phyloP scores from a whole-genome alignment of 805 yeast genomes.

The Priceomyces fermenticarens region DNA sequence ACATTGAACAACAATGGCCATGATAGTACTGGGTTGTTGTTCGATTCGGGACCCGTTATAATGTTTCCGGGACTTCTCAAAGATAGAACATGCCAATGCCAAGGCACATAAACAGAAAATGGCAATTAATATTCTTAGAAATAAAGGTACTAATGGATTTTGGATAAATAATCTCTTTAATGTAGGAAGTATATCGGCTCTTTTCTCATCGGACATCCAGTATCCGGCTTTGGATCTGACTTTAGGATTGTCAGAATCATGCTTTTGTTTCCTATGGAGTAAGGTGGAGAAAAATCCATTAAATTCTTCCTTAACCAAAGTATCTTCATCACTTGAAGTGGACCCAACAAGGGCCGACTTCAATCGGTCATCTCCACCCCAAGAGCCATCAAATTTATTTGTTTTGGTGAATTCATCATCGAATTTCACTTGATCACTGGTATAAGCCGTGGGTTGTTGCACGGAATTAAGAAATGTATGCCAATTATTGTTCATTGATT shows the following conservation, averaged over 20 bases:
- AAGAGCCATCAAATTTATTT: slow-evolving; percentile 44
- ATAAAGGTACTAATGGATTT: slow-evolving; percentile 79
- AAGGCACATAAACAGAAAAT: slow-evolving; percentile 64
- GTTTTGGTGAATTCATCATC: slow-evolving; percentile 30
- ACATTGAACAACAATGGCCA: slow-evolving; percentile 86
- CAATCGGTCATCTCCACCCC: slow-evolving; percentile 73
- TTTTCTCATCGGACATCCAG: slow-evolving; percentile 64
- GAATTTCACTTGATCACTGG: slow-evolving; percentile 21
- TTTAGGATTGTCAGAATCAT: slow-evolving; percentile 31
- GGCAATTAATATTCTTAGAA: slow-evolving; percentile 52
- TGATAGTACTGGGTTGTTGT: slow-evolving; percentile 86
- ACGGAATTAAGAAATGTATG: slow-evolving; percentile 46
- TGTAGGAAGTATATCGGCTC: slow-evolving; percentile 62
- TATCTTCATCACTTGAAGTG: slow-evolving; percentile 27
- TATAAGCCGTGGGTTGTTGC: slow-evolving; percentile 40
- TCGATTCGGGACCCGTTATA: slow-evolving; percentile 40
- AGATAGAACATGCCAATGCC: slow-evolving; percentile 66
- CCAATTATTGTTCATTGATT: slow-evolving; percentile 48
- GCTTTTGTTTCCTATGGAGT: slow-evolving; percentile 9
- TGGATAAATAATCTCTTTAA: slow-evolving; percentile 58
- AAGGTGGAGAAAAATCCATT: slow-evolving; percentile 12
- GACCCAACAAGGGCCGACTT: slow-evolving; percentile 47
- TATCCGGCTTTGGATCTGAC: slow-evolving; percentile 59
- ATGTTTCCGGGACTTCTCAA: slow-evolving; percentile 31
- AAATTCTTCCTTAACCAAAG: slow-evolving; percentile 16